Base-by-base conservation (phyloP, 805 yeast species). In the Saturnispora serradocipensis region DNA sequence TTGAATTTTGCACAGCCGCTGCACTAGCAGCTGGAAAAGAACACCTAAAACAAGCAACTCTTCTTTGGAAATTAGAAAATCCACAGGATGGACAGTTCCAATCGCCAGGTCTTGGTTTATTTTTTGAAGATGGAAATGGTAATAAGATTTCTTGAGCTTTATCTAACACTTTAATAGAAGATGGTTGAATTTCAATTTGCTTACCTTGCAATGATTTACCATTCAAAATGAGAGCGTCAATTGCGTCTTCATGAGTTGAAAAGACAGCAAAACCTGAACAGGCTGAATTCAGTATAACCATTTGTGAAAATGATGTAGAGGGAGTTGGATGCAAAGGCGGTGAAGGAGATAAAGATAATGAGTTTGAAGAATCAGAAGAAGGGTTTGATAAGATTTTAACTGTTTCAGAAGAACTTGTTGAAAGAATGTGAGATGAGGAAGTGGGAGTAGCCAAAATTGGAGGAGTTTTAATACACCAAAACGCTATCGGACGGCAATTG, bases 51-150 rank as follows among this genome's bases (percentile, higher is more conserved):
- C 97, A 90, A 2, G 95, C 95, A 2, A 95, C 86, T 67, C 97
- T 77, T 61, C 97, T 78, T 68, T 90, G 97, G 69, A 90, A 90
- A 67, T 90, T 90, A 24, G 95, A 86, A 62, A 90, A 90, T 1
- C 97, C 96, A 73, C 97, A 90, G 6, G 90, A 82, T 25, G 96
- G 96, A 67, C 97, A 90, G n/a, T 86, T 87, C 97, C 97, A 90
- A 65, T 90, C 97, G 20, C 97, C 97, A 0, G 97, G 97, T 62
- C 97, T 75, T 22, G 96, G 96, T 60, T 93, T 76, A 67, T 90
- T 89, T 55, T 79, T 78, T 58, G 88, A 85, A 35, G 82, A 77
- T 15, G 97, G 96, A 69, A 90, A 90, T 3, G 95, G 88, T 0
- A 87, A 76, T 54, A 90, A 71, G 43, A 90, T 77, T 39, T 86